phyloP scores from a whole-genome alignment of 2,329 filamentous ascomycete species.

The Aspergillus versicolor region DNA sequence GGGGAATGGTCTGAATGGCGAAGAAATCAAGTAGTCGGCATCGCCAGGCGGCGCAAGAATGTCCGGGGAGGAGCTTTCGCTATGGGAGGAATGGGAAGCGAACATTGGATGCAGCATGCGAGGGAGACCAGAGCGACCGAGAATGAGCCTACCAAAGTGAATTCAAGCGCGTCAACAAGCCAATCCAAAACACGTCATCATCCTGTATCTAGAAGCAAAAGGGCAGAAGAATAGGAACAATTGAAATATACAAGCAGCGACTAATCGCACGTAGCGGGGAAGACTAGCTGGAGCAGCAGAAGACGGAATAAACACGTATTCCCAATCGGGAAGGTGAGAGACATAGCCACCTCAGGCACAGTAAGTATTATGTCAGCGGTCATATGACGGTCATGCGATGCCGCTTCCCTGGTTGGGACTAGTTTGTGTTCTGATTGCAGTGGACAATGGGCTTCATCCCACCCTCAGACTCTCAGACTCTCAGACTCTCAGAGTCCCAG shows the following conservation, averaged over 20 bases:
- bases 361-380: constrained; percentile 14
- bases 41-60: constrained; percentile 44
- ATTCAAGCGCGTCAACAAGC: constrained; percentile 4
- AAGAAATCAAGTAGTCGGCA: constrained; percentile 43
- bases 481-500: too few species aligned
- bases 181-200: constrained; percentile 6
- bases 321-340: constrained; percentile 32
- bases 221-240: constrained; percentile 5
- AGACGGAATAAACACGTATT: constrained; percentile 35
- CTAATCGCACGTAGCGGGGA: neutral
- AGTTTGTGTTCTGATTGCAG: neutral
- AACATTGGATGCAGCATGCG: constrained; percentile 30
- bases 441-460: too few species aligned
- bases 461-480: too few species aligned
- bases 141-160: neutral
- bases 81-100: constrained; percentile 27
- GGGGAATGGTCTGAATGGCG: constrained; percentile 38
- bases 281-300: neutral
- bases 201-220: neutral
- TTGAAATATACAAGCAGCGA: neutral
- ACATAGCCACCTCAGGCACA: constrained; percentile 6
- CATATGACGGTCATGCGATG: neutral
- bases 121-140: constrained; percentile 11
- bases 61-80: constrained; percentile 43
- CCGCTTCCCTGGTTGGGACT: neutral